Conservation (phyloP, 1,284 basidiomycete species). For the Apiotrichum veenhuisii region DNA sequence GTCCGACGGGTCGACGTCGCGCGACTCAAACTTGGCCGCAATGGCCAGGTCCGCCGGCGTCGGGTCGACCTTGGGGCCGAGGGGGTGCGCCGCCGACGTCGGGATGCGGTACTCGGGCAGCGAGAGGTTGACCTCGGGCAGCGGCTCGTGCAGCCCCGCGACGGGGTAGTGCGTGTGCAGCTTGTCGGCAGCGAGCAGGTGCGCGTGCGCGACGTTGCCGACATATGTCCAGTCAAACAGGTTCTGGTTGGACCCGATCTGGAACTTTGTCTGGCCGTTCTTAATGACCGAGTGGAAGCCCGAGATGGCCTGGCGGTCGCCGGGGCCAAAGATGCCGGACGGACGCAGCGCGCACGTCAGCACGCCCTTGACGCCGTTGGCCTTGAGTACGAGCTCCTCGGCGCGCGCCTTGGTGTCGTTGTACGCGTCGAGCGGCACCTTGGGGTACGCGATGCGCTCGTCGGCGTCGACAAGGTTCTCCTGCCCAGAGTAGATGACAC, state of each 20-base stretch:
- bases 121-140: conserved; percentile 63
- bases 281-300: conserved; percentile 79
- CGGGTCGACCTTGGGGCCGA: conserved; percentile 69
- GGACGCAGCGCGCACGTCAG: conserved; percentile 87
- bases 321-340: conserved; percentile 95
- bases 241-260: conserved; percentile 91
- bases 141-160: conserved; percentile 56
- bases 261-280: conserved; percentile 80
- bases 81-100: conserved; percentile 69
- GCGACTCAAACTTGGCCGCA: conserved; percentile 59
- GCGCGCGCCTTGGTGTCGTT: conserved; percentile 95
- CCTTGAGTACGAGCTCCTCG: conserved; percentile 75
- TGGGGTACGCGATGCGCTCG: conserved; percentile 77
- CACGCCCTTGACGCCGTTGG: conserved; percentile 77
- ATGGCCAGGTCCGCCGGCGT: conserved; percentile 58
- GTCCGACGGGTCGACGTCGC: conserved; percentile 47
- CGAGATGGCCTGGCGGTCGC: conserved; percentile 81
- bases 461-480: conserved; percentile 78
- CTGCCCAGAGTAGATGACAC: conserved; percentile 82
- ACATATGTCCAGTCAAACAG: conserved; percentile 98
- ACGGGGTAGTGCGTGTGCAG: conserved; percentile 46
- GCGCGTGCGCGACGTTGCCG: conserved; percentile 90
- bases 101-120: conserved; percentile 63
- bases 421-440: conserved; percentile 80
- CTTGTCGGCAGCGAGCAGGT: conserved; percentile 84